Evolutionary conservation across 169 alveolate species (phyloP).

Genomic region (Cryptosporidium muris): DNA sequence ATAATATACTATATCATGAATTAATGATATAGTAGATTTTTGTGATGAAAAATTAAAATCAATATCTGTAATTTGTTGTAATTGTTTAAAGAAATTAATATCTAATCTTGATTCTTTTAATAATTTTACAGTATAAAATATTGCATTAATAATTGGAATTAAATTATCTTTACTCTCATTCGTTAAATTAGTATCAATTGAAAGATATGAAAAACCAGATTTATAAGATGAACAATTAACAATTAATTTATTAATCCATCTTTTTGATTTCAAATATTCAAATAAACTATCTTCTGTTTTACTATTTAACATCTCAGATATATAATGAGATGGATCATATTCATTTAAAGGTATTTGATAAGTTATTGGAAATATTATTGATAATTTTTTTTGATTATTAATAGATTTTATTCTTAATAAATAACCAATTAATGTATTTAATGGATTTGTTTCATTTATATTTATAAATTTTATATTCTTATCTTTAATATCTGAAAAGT

Average conservation of each 20-base stretch:
- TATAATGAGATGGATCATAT: too few species aligned
- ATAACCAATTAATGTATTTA: slow-evolving; percentile 8
- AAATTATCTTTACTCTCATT: slow-evolving; percentile 26
- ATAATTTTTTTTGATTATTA: too few species aligned
- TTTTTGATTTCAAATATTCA: slow-evolving; percentile 55
- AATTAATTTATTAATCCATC: slow-evolving; percentile 33
- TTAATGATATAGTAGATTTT: too few species aligned
- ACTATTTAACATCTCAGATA: too few species aligned
- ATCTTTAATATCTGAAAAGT: slow-evolving; percentile 24
- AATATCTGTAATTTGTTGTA: slow-evolving; percentile 8
- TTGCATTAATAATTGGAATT: slow-evolving; percentile 18
- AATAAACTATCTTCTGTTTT: too few species aligned
- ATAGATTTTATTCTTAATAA: too few species aligned
- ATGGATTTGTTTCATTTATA: too few species aligned
- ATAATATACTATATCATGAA: too few species aligned
- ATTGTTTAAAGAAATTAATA: slow-evolving; percentile 1
- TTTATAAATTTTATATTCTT: not conserved
- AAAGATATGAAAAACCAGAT: slow-evolving; percentile 37
- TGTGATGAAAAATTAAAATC: too few species aligned
- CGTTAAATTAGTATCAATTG: slow-evolving; percentile 1
- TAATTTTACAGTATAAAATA: slow-evolving; percentile 36
- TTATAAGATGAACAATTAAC: slow-evolving; percentile 23
- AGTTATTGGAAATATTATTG: too few species aligned
- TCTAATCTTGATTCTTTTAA: slow-evolving; percentile 5
- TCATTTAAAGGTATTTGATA: too few species aligned